Base-by-base conservation (phyloP, 2,329 filamentous ascomycete genomes). In the Fusarium floridanum region DNA sequence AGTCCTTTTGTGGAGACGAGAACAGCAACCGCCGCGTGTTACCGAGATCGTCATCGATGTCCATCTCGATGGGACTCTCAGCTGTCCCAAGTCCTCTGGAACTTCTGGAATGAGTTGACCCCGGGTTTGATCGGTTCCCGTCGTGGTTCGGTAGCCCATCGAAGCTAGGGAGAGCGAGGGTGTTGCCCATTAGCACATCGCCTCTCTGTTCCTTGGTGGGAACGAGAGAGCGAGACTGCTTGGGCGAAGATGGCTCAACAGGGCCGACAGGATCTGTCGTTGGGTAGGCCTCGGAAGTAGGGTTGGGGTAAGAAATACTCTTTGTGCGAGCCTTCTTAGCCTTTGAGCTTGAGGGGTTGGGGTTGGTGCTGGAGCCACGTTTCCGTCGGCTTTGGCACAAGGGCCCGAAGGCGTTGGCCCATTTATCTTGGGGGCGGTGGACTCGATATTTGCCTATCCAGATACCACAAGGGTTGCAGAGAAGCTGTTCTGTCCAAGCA, bases 381-480 rank as follows among this genome's bases (percentile, higher is more conserved):
- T 86, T 89, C 76, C 84, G 86, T 61, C 87, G 85, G 50, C 87
- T 86, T 76, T 88, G 88, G 32, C 85, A 86, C 2, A 90, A 82
- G 37, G 88, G 85, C 34, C 86, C 84, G 37, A 87, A 85, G 66
- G 88, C 88, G 73, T 90, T 94, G 74, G 93, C 92, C 96, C 96
- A 99, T 74, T 92, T 91, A 70, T 96, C 91, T 64, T 91, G 87
- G 3, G 97, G 97, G 10, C 97, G 92, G 86, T 97, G 97, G 27
- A 86, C 88, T 79, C 94, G 95, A 83, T 93, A 95, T 80, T 98
- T 98, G 70, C 92, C 91, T 77, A 99, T 92, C 95, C 95, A 99
- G 48, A 99, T 91, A 20, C 97, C 97, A 81, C 97, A 99, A 68
- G 96, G 95, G 81, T 99, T 99, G 87, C 97, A 99, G 41, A 98